Conservation (phyloP, 2,329 filamentous ascomycete genomes). For the Botrytis hyacinthi region DNA sequence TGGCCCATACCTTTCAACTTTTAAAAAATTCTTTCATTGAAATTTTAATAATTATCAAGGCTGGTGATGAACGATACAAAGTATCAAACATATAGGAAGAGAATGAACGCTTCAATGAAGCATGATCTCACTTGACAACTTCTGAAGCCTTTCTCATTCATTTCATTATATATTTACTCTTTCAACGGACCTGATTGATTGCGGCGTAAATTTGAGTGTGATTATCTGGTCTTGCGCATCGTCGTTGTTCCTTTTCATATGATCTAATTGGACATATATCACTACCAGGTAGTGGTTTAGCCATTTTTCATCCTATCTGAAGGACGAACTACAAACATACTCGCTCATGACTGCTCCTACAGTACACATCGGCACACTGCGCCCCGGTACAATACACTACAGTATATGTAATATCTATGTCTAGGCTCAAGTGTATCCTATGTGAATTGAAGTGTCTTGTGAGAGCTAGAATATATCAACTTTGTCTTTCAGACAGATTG, state of each 20-base stretch:
- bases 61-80: conserved; percentile 59
- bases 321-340: neutral
- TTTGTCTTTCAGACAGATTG: neutral
- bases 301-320: neutral
- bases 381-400: too few relatives aligned
- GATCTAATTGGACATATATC: neutral
- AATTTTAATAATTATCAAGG: conserved; percentile 41
- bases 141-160: conserved; percentile 52
- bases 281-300: neutral
- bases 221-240: neutral
- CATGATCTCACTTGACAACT: conserved; percentile 59
- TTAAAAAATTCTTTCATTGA: conserved; percentile 20
- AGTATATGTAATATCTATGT: neutral
- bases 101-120: conserved; percentile 54
- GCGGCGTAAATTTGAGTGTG: neutral
- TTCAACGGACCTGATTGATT: neutral
- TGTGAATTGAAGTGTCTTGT: neutral
- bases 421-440: neutral
- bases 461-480: neutral
- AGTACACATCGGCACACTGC: too few relatives aligned
- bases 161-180: neutral
- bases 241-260: neutral
- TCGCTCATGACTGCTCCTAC: neutral
- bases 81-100: conserved; percentile 65
- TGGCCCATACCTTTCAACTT: neutral